Evolutionary conservation across 139 green algal genomes (phyloP).

Genomic region (Micractinium conductrix): DNA sequence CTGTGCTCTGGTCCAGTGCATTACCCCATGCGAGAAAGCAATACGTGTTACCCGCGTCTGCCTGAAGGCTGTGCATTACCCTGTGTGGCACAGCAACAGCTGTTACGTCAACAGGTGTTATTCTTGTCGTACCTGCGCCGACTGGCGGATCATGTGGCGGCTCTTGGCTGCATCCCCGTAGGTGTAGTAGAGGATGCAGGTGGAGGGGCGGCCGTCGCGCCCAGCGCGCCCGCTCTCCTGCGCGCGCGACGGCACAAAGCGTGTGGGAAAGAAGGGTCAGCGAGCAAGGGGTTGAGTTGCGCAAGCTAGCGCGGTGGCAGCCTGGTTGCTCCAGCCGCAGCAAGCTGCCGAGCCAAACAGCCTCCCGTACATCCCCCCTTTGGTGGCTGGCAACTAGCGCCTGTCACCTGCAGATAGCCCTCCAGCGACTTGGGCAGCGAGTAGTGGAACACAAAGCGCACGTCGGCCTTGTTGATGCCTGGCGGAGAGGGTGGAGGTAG

Average conservation of each 20-base stretch:
- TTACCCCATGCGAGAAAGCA: too few species aligned
- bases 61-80: too few species aligned
- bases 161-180: constrained; percentile 68
- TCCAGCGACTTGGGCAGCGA: constrained; percentile 91
- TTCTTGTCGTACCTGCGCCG: too few species aligned
- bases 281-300: background rate
- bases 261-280: background rate
- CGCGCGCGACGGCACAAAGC: too few species aligned
- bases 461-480: constrained; percentile 79
- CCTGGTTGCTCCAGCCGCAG: background rate
- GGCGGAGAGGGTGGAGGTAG: too few species aligned
- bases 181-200: constrained; percentile 85
- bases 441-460: constrained; percentile 94
- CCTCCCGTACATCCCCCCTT: too few species aligned
- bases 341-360: background rate
- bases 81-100: too few species aligned
- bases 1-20: too few species aligned
- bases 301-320: background rate
- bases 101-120: too few species aligned
- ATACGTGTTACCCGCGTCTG: too few species aligned
- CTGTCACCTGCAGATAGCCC: constrained; percentile 77
- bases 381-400: too few species aligned
- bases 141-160: constrained; percentile 76
- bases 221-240: constrained; percentile 88
- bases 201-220: constrained; percentile 72